Evolutionary conservation across 148 eudicot species (phyloP).

Genomic region (Camellia lanceoleosa): DNA sequence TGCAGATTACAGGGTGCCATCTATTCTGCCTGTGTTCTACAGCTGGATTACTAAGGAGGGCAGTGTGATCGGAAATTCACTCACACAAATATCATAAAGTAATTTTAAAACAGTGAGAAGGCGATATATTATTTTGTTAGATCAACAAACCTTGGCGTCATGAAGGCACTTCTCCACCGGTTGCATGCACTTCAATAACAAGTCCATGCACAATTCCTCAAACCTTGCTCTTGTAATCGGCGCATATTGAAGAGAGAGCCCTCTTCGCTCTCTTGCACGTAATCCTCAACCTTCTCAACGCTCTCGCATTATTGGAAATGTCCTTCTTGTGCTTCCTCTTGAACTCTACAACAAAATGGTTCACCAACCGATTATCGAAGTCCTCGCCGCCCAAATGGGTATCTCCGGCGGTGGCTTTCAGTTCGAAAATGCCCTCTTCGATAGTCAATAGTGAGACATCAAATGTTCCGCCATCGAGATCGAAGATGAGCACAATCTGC

Average conservation of each 20-base stretch:
- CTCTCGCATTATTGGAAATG: conserved; percentile 28
- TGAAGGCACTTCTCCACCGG: conserved; percentile 37
- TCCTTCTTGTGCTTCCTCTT: conserved; percentile 40
- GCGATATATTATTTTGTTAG: too few species aligned
- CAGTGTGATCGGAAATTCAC: too few species aligned
- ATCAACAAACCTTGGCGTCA: conserved; percentile 20
- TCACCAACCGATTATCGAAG: conserved; percentile 37
- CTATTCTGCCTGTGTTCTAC: too few species aligned
- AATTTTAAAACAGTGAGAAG: too few species aligned
- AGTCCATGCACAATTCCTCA: conserved; percentile 35
- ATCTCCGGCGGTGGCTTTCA: conserved; percentile 38
- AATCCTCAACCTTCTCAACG: conserved; percentile 31
- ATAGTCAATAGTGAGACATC: conserved; percentile 36
- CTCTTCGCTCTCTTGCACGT: conserved; percentile 42
- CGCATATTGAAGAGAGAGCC: conserved; percentile 26
- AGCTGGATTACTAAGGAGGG: too few species aligned
- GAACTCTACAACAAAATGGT: conserved; percentile 34
- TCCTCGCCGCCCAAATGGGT: conserved; percentile 45
- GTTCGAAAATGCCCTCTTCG: conserved; percentile 41
- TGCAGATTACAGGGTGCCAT: too few species aligned
- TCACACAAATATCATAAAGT: too few species aligned
- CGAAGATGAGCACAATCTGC: conserved; percentile 31
- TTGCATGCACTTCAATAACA: conserved; percentile 38
- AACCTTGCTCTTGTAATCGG: conserved; percentile 36
- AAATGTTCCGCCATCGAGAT: conserved; percentile 38